Percentiles rank a stretch among this genome's conserved stretches.
Conservation (phyloP, 176 grass and related monocot genomes). For the Lolium perenne region DNA sequence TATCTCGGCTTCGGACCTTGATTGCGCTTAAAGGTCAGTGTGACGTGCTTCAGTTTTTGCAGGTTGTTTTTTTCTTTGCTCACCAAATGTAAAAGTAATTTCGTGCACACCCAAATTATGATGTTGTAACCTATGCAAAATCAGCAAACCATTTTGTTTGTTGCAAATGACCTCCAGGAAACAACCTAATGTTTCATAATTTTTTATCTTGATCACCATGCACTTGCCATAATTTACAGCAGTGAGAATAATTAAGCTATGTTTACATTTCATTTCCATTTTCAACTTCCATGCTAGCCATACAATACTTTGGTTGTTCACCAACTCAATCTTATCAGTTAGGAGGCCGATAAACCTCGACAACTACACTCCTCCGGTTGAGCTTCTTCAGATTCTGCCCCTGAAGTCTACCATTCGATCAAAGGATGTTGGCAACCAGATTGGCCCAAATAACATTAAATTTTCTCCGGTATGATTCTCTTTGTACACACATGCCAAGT, state of each 20-base stretch:
- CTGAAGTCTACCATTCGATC: slow-evolving; percentile 81
- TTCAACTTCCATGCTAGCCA: not conserved
- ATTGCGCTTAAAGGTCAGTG: slow-evolving; percentile 85
- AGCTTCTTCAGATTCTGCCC: slow-evolving; percentile 93
- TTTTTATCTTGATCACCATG: not conserved
- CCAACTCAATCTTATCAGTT: slow-evolving; percentile 49
- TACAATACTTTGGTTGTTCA: slow-evolving; percentile 15
- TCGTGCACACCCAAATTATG: not conserved
- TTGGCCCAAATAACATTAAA: slow-evolving; percentile 90
- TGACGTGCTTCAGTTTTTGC: not conserved
- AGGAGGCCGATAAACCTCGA: slow-evolving; percentile 85
- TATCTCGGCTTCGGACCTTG: slow-evolving; percentile 72
- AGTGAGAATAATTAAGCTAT: not conserved
- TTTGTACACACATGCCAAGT: not conserved
- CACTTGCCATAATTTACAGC: not conserved
- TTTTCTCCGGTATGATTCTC: slow-evolving; percentile 66
- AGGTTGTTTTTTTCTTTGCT: not conserved
- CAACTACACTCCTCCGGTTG: slow-evolving; percentile 71
- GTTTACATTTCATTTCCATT: slow-evolving; percentile 13
- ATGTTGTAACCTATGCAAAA: not conserved
- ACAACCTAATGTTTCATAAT: not conserved
- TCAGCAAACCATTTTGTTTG: not conserved
- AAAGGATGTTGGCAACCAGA: slow-evolving; percentile 77
- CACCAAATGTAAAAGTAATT: not conserved
- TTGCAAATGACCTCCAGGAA: not conserved